These are phyloP conservation scores for Zasmidium citrigriseum DNA, from an alignment of 2,329 filamentous ascomycete genomes.

Conservation along the genomic window DNA sequence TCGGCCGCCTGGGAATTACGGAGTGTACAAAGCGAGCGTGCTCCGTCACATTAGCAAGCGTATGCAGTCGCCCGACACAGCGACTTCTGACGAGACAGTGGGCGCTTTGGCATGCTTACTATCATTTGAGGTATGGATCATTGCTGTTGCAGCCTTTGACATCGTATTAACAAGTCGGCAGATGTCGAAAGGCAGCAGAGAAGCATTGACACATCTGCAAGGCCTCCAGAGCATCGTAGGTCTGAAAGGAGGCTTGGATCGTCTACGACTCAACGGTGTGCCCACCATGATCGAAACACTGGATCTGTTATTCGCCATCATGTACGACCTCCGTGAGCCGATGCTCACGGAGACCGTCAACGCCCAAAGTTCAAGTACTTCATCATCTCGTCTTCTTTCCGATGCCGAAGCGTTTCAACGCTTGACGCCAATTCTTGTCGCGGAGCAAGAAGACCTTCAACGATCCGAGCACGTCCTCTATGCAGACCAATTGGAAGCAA, in stretches of 20 bases:
- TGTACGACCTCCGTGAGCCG: not conserved
- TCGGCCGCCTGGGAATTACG: constrained; percentile 2
- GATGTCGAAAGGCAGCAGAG: constrained; percentile 5
- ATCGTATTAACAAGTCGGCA: not conserved
- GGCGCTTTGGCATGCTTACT: constrained; percentile 1
- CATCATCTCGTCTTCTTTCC: not conserved
- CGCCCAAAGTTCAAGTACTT: not conserved
- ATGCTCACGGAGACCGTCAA: not conserved
- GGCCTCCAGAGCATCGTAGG: not conserved
- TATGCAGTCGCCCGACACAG: constrained; percentile 3
- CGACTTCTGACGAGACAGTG: not conserved
- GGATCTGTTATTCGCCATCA: constrained; percentile 1
- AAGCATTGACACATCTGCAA: constrained; percentile 8
- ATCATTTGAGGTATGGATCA: constrained; percentile 4
- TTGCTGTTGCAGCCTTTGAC: not conserved
- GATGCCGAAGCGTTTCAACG: not conserved
- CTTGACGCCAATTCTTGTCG: not conserved
- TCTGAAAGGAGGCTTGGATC: not conserved
- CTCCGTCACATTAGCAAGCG: constrained; percentile 1
- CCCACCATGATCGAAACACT: constrained; percentile 1
- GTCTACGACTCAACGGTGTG: not conserved
- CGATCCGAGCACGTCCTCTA: not conserved
- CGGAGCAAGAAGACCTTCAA: not conserved
- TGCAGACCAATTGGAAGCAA: not conserved
- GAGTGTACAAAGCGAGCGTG: constrained; percentile 7